Percentiles rank a stretch among this genome's conserved stretches.
These are phyloP conservation scores for Funneliformis geosporum DNA, from an alignment of 192 early-diverging fungal species.

Conservation along the genomic window DNA sequence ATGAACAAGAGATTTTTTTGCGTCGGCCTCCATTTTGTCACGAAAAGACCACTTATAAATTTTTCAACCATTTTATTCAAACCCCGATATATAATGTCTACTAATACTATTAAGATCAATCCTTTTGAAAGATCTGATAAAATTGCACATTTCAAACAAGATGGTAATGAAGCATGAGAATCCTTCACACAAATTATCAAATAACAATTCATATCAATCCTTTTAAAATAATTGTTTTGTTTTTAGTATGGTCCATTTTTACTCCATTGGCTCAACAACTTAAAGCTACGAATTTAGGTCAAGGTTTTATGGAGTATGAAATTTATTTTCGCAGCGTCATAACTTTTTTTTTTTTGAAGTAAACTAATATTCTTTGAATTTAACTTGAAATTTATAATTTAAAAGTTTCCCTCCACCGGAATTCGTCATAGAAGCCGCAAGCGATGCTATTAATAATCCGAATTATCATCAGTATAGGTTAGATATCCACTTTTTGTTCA, in stretches of 20 bases:
- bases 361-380: not conserved
- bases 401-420: constrained; percentile 81
- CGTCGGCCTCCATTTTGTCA: not conserved
- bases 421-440: constrained; percentile 82
- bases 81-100: not conserved
- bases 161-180: constrained; percentile 41
- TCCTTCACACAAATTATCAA: not conserved
- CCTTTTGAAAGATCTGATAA: constrained; percentile 37
- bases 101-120: not conserved
- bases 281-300: constrained; percentile 91
- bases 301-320: constrained; percentile 76
- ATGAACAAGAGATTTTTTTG: not conserved
- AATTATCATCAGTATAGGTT: constrained; percentile 88
- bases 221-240: not conserved
- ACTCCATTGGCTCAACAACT: constrained; percentile 81
- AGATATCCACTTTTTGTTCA: constrained; percentile 36
- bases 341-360: constrained; percentile 18
- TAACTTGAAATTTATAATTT: not conserved
- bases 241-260: constrained; percentile 80
- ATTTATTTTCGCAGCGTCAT: not conserved
- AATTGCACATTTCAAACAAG: constrained; percentile 57
- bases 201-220: not conserved
- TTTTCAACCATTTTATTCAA: not conserved
- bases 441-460: constrained; percentile 59
- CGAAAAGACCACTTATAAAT: not conserved